Conservation (phyloP, 2,329 filamentous ascomycete species). For the Trichoderma semiorbis region DNA sequence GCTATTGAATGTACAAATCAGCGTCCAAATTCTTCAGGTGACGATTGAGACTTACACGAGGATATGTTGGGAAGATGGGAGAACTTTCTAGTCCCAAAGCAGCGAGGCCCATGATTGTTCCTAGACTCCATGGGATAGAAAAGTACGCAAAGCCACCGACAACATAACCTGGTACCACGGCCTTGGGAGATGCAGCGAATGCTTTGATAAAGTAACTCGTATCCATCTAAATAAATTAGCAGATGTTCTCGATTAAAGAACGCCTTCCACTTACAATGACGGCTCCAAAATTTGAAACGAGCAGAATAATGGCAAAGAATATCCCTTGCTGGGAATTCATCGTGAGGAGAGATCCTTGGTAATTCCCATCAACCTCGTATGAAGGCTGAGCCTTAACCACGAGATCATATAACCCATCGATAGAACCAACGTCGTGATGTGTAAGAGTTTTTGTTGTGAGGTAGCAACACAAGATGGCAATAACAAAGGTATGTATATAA, state of each 20-base stretch:
- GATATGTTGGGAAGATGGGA: background rate
- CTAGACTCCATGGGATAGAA: background rate
- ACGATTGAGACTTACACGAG: background rate
- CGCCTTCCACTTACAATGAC: background rate
- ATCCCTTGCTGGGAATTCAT: conserved; percentile 8
- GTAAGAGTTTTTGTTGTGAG: background rate
- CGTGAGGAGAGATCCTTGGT: background rate
- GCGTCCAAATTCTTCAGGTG: background rate
- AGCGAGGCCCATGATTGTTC: conserved; percentile 4
- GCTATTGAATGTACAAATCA: background rate
- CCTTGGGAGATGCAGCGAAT: background rate
- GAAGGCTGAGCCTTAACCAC: background rate
- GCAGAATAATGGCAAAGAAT: background rate
- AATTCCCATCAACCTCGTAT: background rate
- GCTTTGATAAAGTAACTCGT: conserved; percentile 10
- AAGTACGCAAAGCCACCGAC: background rate
- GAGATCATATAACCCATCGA: conserved; percentile 3
- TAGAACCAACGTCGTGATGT: background rate
- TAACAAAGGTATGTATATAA: conserved; percentile 9
- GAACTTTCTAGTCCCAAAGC: conserved; percentile 1
- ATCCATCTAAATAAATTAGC: background rate
- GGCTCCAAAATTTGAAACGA: conserved; percentile 4
- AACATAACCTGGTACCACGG: conserved; percentile 1
- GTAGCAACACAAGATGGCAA: conserved; percentile 1
- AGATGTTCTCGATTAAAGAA: background rate